Evolutionary conservation across 2,329 filamentous ascomycete genomes (phyloP).

Genomic region (Sporothrix phasma): DNA sequence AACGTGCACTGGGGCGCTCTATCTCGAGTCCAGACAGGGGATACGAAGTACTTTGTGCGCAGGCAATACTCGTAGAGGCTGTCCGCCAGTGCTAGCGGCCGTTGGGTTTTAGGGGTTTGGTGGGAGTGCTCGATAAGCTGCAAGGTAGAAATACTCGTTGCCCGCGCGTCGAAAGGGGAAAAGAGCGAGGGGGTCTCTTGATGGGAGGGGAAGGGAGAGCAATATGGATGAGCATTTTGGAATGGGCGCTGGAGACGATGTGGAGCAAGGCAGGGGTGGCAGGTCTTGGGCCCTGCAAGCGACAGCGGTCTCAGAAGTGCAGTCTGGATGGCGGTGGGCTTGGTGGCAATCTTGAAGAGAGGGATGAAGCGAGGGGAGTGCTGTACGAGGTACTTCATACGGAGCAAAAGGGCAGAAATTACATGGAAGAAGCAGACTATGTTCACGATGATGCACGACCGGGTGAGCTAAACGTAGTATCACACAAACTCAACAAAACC

Average conservation of each 20-base stretch:
- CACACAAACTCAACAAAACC: no score
- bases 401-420: neutral
- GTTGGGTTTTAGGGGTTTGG: no score
- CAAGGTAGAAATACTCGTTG: neutral
- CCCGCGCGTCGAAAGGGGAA: neutral
- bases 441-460: no score
- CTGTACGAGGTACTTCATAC: neutral
- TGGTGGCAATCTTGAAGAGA: neutral
- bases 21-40: neutral
- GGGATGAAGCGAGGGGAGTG: neutral
- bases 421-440: no score
- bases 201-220: neutral
- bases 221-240: neutral
- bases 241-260: constrained; percentile 5
- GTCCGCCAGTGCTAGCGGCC: constrained; percentile 1
- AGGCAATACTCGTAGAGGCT: neutral
- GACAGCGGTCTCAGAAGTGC: neutral
- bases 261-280: constrained; percentile 7
- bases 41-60: neutral
- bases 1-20: neutral
- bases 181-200: neutral
- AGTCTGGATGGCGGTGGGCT: neutral
- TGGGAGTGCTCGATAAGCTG: neutral
- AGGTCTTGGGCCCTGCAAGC: neutral
- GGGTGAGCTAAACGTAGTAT: no score